These are phyloP conservation scores for Zygotorulaspora mrakii DNA, from an alignment of 1,139 yeast genomes.

Conservation along the genomic window DNA sequence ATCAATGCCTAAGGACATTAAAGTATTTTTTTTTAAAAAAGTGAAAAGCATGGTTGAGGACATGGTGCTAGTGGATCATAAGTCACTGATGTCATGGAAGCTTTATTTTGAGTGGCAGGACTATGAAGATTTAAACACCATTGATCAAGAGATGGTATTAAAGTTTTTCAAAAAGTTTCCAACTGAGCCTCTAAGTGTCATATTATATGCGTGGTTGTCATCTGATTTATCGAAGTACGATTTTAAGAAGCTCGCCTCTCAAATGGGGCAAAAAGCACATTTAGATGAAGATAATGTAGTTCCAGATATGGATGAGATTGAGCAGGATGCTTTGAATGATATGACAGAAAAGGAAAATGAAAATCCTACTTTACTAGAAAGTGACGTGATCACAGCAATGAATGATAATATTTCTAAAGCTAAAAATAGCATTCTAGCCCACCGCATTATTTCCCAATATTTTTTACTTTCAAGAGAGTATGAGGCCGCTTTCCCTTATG, in stretches of 20 bases:
- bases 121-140: slow-evolving; percentile 44
- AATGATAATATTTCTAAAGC: slow-evolving; percentile 50
- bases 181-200: slow-evolving; percentile 58
- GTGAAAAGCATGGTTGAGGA: slow-evolving; percentile 62
- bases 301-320: slow-evolving; percentile 18
- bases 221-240: slow-evolving; percentile 60
- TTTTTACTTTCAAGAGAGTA: slow-evolving; percentile 62
- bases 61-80: slow-evolving; percentile 64
- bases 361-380: slow-evolving; percentile 39
- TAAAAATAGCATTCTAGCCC: slow-evolving; percentile 54
- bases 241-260: slow-evolving; percentile 26
- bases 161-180: slow-evolving; percentile 57
- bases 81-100: slow-evolving; percentile 67
- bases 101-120: slow-evolving; percentile 76
- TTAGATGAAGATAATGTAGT: slow-evolving; percentile 23
- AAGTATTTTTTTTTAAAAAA: slow-evolving; percentile 42
- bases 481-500: slow-evolving; percentile 55
- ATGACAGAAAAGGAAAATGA: slow-evolving; percentile 22
- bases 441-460: slow-evolving; percentile 61
- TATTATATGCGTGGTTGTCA: slow-evolving; percentile 54
- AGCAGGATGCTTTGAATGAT: slow-evolving; percentile 12
- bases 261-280: slow-evolving; percentile 20
- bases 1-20: slow-evolving; percentile 45
- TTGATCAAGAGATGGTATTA: slow-evolving; percentile 48
- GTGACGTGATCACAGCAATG: slow-evolving; percentile 52